phyloP scores from a whole-genome alignment of 768 basidiomycete species.

The Boletus pseudopeckii region DNA sequence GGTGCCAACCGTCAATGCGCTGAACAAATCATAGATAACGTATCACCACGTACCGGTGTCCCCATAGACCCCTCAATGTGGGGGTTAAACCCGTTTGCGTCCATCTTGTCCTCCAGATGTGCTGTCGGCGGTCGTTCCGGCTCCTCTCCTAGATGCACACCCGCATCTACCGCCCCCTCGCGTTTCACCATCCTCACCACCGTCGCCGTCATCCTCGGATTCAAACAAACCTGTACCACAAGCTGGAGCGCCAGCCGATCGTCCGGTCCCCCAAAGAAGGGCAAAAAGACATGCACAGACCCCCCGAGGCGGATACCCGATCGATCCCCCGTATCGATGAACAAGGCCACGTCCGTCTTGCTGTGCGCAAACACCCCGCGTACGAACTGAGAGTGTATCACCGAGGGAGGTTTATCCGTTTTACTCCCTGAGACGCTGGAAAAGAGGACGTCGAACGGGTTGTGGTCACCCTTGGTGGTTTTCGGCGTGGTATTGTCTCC shows the following conservation, averaged over 20 bases:
- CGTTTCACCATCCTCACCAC: constrained; percentile 62
- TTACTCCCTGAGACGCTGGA: constrained; percentile 20
- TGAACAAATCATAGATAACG: neutral
- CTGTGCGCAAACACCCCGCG: constrained; percentile 74
- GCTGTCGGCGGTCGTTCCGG: constrained; percentile 25
- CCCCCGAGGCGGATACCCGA: constrained; percentile 24
- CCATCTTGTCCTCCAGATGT: constrained; percentile 16
- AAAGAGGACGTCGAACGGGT: constrained; percentile 76
- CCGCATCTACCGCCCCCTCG: constrained; percentile 30
- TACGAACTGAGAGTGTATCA: constrained; percentile 78
- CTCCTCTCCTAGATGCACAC: neutral
- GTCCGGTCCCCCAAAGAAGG: constrained; percentile 94
- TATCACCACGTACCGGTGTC: constrained; percentile 7
- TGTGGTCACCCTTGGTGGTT: constrained; percentile 19
- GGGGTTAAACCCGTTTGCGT: neutral
- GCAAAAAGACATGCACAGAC: constrained; percentile 70
- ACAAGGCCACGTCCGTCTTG: constrained; percentile 77
- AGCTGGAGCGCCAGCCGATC: constrained; percentile 85
- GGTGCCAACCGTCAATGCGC: neutral
- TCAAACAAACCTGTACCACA: constrained; percentile 77
- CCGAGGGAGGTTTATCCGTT: constrained; percentile 43
- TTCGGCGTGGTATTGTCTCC: no score
- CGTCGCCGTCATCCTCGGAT: constrained; percentile 65
- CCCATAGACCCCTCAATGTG: neutral
- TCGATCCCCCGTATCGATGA: constrained; percentile 61